Percentiles rank a stretch among this genome's conserved stretches.
Conservation (phyloP, 345 rosid genomes). For the Mercurialis annua region DNA sequence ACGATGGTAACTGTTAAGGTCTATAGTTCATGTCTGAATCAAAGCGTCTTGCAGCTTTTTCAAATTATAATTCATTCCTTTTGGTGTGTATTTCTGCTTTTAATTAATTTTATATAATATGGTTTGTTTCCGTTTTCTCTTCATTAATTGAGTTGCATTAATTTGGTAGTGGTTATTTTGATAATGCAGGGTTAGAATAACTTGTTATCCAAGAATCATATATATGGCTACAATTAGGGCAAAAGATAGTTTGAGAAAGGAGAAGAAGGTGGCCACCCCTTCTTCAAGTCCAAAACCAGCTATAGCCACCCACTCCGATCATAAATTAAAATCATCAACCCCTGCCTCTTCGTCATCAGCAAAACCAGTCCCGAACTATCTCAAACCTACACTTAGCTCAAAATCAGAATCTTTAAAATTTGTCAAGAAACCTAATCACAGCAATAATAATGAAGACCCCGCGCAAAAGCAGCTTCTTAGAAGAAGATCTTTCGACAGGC, state of each 20-base stretch:
- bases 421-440: conserved; percentile 39
- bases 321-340: conserved; percentile 8
- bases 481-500: conserved; percentile 78
- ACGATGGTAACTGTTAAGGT: too few relatives aligned
- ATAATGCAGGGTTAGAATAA: conserved; percentile 11
- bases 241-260: conserved; percentile 26
- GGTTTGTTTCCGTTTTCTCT: too few relatives aligned
- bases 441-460: conserved; percentile 28
- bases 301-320: conserved; percentile 19
- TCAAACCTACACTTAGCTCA: conserved; percentile 61
- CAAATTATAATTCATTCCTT: too few relatives aligned
- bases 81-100: too few relatives aligned
- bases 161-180: neutral
- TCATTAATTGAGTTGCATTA: neutral
- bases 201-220: neutral
- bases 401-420: conserved; percentile 36
- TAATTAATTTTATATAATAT: too few relatives aligned
- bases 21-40: too few relatives aligned
- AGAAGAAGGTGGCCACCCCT: conserved; percentile 32
- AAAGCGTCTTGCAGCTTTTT: too few relatives aligned
- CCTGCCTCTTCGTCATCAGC: neutral
- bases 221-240: conserved; percentile 45
- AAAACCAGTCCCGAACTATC: conserved; percentile 44
- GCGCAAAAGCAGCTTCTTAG: conserved; percentile 43
- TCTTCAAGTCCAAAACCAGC: conserved; percentile 19